phyloP scores from a whole-genome alignment of 768 basidiomycete species.

The Nidula microcarpa region DNA sequence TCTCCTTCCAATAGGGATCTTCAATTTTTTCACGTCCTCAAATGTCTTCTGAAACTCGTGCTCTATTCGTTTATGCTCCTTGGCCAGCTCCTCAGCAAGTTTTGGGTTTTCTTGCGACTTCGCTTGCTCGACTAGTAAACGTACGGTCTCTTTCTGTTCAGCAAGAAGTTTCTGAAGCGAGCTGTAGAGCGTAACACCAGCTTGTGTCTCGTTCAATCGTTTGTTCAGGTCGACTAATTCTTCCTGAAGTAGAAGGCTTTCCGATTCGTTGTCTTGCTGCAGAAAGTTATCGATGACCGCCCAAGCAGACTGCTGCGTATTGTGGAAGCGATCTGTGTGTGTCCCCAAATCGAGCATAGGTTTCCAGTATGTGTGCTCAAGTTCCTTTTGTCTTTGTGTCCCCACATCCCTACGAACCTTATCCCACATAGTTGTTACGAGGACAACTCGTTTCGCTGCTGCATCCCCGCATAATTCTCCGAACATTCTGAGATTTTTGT shows the following conservation, averaged over 20 bases:
- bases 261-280: background rate
- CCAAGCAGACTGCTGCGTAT: slow-evolving; percentile 29
- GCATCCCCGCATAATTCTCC: slow-evolving; percentile 43
- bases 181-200: slow-evolving; percentile 4
- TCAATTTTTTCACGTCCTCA: slow-evolving; percentile 15
- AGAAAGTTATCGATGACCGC: slow-evolving; percentile 30
- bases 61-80: slow-evolving; percentile 13
- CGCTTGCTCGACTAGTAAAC: background rate
- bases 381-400: slow-evolving; percentile 31
- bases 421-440: slow-evolving; percentile 49
- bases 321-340: slow-evolving; percentile 27
- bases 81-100: slow-evolving; percentile 7
- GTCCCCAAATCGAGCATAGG: slow-evolving; percentile 37
- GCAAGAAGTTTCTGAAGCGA: slow-evolving; percentile 4
- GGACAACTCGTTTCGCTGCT: slow-evolving; percentile 38
- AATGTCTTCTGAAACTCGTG: slow-evolving; percentile 15
- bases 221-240: slow-evolving; percentile 19
- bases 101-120: background rate
- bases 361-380: slow-evolving; percentile 40
- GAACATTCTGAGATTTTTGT: slow-evolving; percentile 44
- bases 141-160: slow-evolving; percentile 5
- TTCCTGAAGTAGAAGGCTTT: slow-evolving; percentile 14
- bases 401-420: slow-evolving; percentile 27
- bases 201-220: slow-evolving; percentile 8
- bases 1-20: slow-evolving; percentile 16